Evolutionary conservation across 2,329 filamentous ascomycete species (phyloP), one percentile per base, ranked within the genome.

Genomic region (Hymenoscyphus infarciens): DNA sequence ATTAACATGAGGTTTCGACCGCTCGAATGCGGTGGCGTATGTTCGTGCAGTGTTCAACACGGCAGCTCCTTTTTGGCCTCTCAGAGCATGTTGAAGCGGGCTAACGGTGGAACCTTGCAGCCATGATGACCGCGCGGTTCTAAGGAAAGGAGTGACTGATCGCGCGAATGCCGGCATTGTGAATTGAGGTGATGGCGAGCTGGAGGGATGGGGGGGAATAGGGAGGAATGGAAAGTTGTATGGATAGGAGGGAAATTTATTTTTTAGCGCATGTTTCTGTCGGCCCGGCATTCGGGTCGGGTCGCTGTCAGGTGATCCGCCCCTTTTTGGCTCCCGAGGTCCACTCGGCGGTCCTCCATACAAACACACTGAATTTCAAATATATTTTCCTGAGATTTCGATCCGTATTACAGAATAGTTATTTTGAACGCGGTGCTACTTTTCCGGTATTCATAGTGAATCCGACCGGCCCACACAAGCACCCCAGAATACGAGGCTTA

Each of bases 1-100:
- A 82, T 99, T 99, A 70, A 99, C 94, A 78, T 99, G 95, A 64
- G 95, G 95, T 85, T 99, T 99, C 76, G 83, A 87, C 76, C 95
- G 88, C 84, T 96, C 87, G 76, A 90, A 99, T 63, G 83, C 82
- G 66, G 72, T 68, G 61, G 86, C 86, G 71, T 88, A 89, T 75
- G 81, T 82, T 70, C 86, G 82, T 75, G 84, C 83, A 73, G 88
- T 79, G 78, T 87, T 87, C 74, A 89, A 80, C 70, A 88, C 82
- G 67, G 85, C 83, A 70, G 83, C 81, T 69, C 83, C 82, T 75
- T 84, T 86, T 77, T 87, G 84, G 70, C 80, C 79, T 74, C 82
- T 83, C 73, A 89, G 77, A 67, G 85, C 83, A 73, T 84, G 84
- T 78, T 92, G 90, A 71, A 97, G 82, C 60, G 92, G 91, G 80